A percentile compares a stretch with the other conserved stretches of the same genome.
Evolutionary conservation across 768 basidiomycete species (phyloP).

Genomic region (Cyclocybe aegerita): DNA sequence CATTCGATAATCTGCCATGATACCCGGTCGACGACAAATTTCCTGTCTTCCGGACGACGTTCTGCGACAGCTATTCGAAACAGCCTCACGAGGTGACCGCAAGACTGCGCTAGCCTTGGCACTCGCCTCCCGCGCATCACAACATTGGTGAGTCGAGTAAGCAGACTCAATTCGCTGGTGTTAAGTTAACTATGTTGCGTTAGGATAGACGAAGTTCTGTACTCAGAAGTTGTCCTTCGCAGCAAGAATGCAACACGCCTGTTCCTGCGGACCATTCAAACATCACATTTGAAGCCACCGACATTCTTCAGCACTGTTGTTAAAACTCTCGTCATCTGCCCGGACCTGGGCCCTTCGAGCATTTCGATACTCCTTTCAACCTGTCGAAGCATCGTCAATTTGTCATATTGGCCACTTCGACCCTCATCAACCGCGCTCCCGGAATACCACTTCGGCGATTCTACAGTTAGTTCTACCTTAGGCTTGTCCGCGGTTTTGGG

Average conservation of each 20-base stretch:
- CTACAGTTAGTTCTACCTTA: too few species aligned
- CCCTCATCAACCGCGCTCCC: neutral
- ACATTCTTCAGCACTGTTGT: conserved; percentile 35
- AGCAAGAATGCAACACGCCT: conserved; percentile 29
- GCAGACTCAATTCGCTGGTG: neutral
- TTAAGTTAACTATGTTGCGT: neutral
- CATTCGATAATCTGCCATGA: too few species aligned
- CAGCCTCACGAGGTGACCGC: conserved; percentile 27
- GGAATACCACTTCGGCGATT: neutral
- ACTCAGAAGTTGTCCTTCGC: conserved; percentile 30
- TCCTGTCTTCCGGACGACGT: conserved; percentile 31
- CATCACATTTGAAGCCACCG: conserved; percentile 28
- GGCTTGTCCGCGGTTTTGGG: conserved; percentile 5
- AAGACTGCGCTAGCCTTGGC: conserved; percentile 30
- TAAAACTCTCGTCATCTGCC: conserved; percentile 35
- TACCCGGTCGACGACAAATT: too few species aligned
- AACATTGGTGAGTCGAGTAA: conserved; percentile 29
- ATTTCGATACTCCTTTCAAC: conserved; percentile 30
- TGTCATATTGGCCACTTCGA: conserved; percentile 37
- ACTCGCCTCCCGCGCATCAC: conserved; percentile 27
- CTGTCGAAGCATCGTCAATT: conserved; percentile 31
- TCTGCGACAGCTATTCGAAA: conserved; percentile 35
- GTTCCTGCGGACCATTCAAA: conserved; percentile 38
- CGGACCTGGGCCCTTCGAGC: conserved; percentile 29
- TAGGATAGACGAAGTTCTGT: conserved; percentile 37